Evolutionary conservation across 208 protist species (phyloP), one percentile per base, ranked within the genome.

Genomic region (Trichomonas vaginalis): DNA sequence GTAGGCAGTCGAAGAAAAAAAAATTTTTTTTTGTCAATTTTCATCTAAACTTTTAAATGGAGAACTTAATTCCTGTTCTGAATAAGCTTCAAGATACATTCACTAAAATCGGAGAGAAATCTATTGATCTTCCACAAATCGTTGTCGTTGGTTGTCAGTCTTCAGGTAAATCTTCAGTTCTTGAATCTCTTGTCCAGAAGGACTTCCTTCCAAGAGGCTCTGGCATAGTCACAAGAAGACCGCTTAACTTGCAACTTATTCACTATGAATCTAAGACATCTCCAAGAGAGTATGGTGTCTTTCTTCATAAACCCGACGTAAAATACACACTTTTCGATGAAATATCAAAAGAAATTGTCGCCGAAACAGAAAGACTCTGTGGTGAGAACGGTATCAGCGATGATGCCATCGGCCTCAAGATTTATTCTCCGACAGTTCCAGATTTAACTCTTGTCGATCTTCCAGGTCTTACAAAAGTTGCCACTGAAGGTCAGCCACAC

Each of bases 181-280:
- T 99, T 32, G 99, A 99, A 97, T 98, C 98, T 79, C 98, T 99
- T 86, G 99, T 99, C 0, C 99, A 99, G 0, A 97, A 98, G 92
- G 99, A 99, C 96, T 99, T 99, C 96, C 97, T 99, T 15, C 99
- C 99, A 6, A 98, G 99, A 96, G 99, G 99, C 32, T 98, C 98
- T 42, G 99, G 99, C 79, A 99, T 99, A 96, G 99, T 99, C 79
- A 99, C 99, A 0, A 97, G 99, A 45, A 98, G 99, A 95, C 99
- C 99, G 3, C 97, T 99, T 0, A 98, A 99, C 17, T 97, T 99
- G 39, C 99, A 99, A 97, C 97, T 99, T 12, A 98, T 99, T 61
- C 70, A 88, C 37, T 47, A 99, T 42, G 99, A 98, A 1, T 49
- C 86, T 35, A 88, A 47, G 0, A 62, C n/a, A 83, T 48, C 51